These are phyloP conservation scores for Teunomyces atbi DNA, from an alignment of 805 yeast species.

Conservation along the genomic window DNA sequence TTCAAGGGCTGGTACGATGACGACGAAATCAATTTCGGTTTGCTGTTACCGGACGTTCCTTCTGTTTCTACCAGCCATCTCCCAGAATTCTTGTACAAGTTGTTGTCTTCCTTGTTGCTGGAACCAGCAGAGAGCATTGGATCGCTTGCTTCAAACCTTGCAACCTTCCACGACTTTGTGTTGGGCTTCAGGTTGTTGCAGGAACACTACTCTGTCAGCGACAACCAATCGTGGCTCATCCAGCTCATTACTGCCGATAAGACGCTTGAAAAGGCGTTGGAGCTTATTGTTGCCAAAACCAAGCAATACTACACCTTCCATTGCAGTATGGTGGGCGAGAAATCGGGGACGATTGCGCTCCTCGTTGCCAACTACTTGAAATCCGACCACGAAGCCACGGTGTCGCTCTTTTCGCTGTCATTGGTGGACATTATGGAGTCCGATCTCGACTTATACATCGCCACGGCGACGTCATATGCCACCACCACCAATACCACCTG, in stretches of 20 bases:
- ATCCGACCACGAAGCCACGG: not conserved
- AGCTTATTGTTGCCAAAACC: slow-evolving; percentile 5
- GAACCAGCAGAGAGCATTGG: not conserved
- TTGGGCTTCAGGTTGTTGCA: slow-evolving; percentile 24
- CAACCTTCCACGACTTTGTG: slow-evolving; percentile 25
- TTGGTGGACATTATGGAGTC: slow-evolving; percentile 25
- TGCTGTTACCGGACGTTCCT: not conserved
- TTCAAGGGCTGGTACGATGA: slow-evolving; percentile 33
- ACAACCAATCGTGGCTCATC: slow-evolving; percentile 14
- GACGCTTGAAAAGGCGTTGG: slow-evolving; percentile 6
- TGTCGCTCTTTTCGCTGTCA: slow-evolving; percentile 16
- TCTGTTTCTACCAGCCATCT: not conserved
- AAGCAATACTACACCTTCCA: slow-evolving; percentile 8
- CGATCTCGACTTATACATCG: slow-evolving; percentile 28
- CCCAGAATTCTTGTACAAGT: not conserved
- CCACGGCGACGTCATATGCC: slow-evolving; percentile 4
- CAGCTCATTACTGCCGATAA: slow-evolving; percentile 8
- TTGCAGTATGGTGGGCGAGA: slow-evolving; percentile 4
- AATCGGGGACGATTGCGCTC: not conserved
- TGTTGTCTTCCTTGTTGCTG: not conserved
- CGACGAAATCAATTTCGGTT: slow-evolving; percentile 12
- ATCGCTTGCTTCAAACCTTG: not conserved
- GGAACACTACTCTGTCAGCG: slow-evolving; percentile 12
- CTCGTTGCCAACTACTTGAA: slow-evolving; percentile 1
- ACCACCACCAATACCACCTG: not conserved